Evolutionary conservation across 2,329 filamentous ascomycete genomes (phyloP), one percentile per base, ranked within the genome.

Genomic region (Colletotrichum sp.): DNA sequence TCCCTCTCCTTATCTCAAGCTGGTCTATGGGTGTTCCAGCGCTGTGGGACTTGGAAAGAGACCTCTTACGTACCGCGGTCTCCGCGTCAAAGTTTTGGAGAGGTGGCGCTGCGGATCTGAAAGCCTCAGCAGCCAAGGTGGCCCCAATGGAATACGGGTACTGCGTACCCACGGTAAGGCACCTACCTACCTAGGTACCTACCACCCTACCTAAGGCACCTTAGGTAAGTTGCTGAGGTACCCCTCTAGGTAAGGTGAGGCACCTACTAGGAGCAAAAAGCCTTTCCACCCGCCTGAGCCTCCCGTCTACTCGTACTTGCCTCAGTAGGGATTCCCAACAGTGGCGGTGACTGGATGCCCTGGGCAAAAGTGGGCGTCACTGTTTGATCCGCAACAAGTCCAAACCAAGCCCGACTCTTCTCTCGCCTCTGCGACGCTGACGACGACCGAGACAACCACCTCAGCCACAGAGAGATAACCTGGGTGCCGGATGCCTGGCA

Each of bases 371-470:
- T 66, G 69, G 72, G 52, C n/a, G 16, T 64, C 60, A 32, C 62
- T 70, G 76, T 77, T 71, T 78, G 77, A 78, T 78, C 72, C 69
- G 76, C 77, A 72, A 71, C 76, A 74, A 76, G 72, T 76, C 72
- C 73, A 78, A 78, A 75, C 72, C 69, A 68, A 44, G 16, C 52
- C 63, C n/a, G 39, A 49, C 63, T 63, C 69, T 70, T 72, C 39
- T 44, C 6, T n/a, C 21, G 21, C 44, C 69, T 57, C 24, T 75
- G 52, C 39, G 59, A 72, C 72, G 63, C 63, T 32, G 30, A 62
- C 55, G 30, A 75, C 63, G 32, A 44, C 77, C 63, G 66, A 60
- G 21, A 66, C 65, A 49, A 52, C 15, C 49, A 34, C 39, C 9
- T 49, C 39, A 49, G 39, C 39, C 39, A 49, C 39, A 49, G 39